phyloP scores from a whole-genome alignment of 192 early-diverging fungal species.

The Coemansia sp. region DNA sequence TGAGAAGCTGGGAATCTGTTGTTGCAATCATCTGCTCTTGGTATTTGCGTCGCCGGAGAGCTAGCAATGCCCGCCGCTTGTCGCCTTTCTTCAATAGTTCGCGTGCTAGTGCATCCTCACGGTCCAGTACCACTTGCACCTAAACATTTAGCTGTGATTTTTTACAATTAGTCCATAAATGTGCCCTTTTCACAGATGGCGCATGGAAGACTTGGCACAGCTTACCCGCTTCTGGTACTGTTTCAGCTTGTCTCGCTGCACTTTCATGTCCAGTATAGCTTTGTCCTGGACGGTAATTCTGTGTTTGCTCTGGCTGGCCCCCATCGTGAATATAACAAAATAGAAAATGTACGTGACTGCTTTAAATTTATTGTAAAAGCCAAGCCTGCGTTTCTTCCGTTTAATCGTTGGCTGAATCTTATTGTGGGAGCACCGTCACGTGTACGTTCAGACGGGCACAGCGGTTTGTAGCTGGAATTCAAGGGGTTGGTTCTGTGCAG shows the following conservation, averaged over 20 bases:
- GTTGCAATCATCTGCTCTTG: conserved; percentile 84
- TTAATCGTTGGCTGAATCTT: neutral
- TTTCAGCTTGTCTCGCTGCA: conserved; percentile 91
- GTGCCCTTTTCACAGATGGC: neutral
- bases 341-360: neutral
- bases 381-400: neutral
- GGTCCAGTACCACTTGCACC: conserved; percentile 76
- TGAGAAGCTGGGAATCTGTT: conserved; percentile 85
- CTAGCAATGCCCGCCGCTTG: conserved; percentile 78
- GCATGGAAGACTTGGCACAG: conserved; percentile 25
- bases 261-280: conserved; percentile 92
- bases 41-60: conserved; percentile 94
- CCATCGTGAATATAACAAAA: conserved; percentile 41
- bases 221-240: conserved; percentile 82
- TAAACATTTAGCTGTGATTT: conserved; percentile 18
- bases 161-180: neutral
- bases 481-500: too few relatives aligned
- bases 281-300: conserved; percentile 86
- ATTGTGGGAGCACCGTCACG: conserved; percentile 3
- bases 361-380: neutral
- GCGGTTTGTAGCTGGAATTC: too few relatives aligned
- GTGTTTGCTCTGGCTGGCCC: conserved; percentile 50
- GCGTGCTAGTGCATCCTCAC: conserved; percentile 78
- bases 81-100: conserved; percentile 69
- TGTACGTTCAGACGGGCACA: neutral